Evolutionary conservation across 495 filamentous ascomycete species (phyloP), one percentile per base, ranked within the genome.

Genomic region (Penicillium riverlandense): DNA sequence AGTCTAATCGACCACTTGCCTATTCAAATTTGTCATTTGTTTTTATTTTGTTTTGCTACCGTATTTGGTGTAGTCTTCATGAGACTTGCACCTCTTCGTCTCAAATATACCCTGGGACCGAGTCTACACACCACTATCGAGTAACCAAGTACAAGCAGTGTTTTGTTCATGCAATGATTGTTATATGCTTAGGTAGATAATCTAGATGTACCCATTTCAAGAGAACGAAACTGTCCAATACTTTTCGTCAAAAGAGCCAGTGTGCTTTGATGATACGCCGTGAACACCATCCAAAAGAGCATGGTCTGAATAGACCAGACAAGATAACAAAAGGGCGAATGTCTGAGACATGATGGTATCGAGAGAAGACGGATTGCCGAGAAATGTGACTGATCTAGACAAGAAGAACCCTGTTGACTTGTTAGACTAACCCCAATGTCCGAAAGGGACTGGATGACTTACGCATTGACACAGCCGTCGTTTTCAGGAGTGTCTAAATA

Each of bases 391-490:
- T n/a, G 38, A 38, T 52, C 44, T 61, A 61, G 38, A 61, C 57
- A 36, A 61, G 57, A 29, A 61, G 57, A 28, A 61, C 57, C 31
- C 52, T 54, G 12, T 29, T 13, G 8, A 8, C 8, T 29, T 15
- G 40, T 54, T 47, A 50, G 47, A 41, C 35, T 40, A 8, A 29
- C 10, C 13, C n/a, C 6, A 1, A 32, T 8, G 7, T 34, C 9
- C 32, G 7, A 34, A 12, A 29, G 35, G 22, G 2, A 15, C 29
- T 35, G 30, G 40, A 32, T 12, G 40, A 61, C 63, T 49, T 57
- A 71, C 67, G 84, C 84, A 69, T 90, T 88, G 9, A 87, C 68
- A 61, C 82, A 86, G n/a, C 84, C 84, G 54, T 88, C 84, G 48
- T 84, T 86, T 66, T 91, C 88, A 31, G 76, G 78, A 51, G 86